These are phyloP conservation scores for Pelargonium myrrhifolium DNA, from an alignment of 441 rosid genomes.

Conservation along the genomic window DNA sequence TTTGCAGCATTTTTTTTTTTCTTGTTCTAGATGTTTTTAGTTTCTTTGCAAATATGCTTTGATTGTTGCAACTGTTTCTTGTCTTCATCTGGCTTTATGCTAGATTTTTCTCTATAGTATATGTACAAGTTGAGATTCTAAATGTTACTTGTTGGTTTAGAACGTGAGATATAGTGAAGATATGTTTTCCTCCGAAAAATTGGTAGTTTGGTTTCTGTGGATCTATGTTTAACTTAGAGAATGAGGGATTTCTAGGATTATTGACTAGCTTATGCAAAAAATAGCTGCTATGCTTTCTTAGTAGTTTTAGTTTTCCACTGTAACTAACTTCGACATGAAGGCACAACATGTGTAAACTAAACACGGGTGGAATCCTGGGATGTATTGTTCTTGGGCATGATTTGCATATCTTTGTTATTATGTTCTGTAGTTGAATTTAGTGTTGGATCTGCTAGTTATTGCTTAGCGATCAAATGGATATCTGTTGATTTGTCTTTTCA, in stretches of 20 bases:
- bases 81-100: background rate
- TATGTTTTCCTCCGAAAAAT: background rate
- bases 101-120: background rate
- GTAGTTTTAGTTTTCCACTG: background rate
- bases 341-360: background rate
- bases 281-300: background rate
- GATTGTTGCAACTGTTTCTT: background rate
- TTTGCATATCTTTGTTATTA: background rate
- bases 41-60: slow-evolving; percentile 6
- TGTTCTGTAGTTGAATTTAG: background rate
- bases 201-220: background rate
- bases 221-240: background rate
- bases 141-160: background rate
- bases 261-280: background rate
- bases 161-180: background rate
- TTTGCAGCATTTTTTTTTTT: background rate
- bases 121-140: background rate
- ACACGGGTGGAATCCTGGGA: background rate
- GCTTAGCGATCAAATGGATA: background rate
- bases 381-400: background rate
- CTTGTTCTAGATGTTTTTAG: background rate
- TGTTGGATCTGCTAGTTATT: background rate
- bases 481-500: background rate
- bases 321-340: background rate
- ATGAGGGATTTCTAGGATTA: background rate